Conservation (phyloP, 164 flowering plant species). For the Liriodendron chinense region DNA sequence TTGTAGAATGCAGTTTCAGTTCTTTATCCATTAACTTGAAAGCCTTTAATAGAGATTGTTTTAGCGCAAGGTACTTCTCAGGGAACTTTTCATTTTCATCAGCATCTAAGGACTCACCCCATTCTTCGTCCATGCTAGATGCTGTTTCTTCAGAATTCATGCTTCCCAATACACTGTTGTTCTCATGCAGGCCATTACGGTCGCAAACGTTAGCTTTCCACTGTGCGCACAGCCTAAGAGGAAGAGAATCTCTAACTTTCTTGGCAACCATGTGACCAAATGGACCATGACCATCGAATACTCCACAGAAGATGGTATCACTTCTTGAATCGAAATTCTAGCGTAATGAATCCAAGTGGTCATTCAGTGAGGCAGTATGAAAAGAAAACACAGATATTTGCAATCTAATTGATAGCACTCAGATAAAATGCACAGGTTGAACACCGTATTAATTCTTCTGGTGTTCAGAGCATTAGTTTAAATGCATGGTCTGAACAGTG, state of each 20-base stretch:
- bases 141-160: constrained; percentile 46
- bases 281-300: constrained; percentile 93
- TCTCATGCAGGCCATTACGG: constrained; percentile 21
- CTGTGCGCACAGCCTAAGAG: constrained; percentile 50
- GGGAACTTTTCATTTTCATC: constrained; percentile 52
- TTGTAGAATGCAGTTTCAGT: constrained; percentile 56
- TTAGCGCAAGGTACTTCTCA: constrained; percentile 48
- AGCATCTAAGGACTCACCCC: constrained; percentile 34
- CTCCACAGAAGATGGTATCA: constrained; percentile 72
- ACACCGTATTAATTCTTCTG: not conserved
- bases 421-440: constrained; percentile 2
- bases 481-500: not conserved
- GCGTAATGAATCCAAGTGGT: constrained; percentile 20
- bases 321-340: constrained; percentile 65
- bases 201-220: constrained; percentile 38
- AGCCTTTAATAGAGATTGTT: constrained; percentile 55
- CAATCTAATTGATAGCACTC: constrained; percentile 3
- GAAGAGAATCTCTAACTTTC: constrained; percentile 79
- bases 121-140: constrained; percentile 53
- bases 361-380: constrained; percentile 8
- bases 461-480: not conserved
- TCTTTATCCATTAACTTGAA: constrained; percentile 80
- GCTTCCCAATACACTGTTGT: constrained; percentile 28
- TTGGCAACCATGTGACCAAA: constrained; percentile 81
- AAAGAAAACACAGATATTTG: not conserved